A percentile compares a stretch with the other conserved stretches of the same genome.
phyloP scores from a whole-genome alignment of 352 stramenopile genomes.

The Globisporangium iwayamae region DNA sequence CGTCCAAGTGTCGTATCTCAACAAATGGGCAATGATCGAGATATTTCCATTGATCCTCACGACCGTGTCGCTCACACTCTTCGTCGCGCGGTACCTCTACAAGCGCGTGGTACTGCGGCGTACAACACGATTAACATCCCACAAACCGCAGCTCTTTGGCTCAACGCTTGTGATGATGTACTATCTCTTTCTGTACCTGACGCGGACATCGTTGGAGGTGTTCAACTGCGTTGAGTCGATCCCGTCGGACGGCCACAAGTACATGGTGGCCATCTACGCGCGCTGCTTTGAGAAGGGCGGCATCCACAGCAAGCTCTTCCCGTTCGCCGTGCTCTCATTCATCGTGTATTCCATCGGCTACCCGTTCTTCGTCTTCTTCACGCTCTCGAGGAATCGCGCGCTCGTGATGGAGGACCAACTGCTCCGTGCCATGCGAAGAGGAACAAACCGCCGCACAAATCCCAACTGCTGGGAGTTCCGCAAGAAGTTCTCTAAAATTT shows the following conservation, averaged over 20 bases:
- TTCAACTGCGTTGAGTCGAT: constrained; percentile 77
- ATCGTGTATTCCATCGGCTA: constrained; percentile 72
- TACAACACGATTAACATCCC: constrained; percentile 50
- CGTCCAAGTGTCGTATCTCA: constrained; percentile 65
- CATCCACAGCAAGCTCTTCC: constrained; percentile 65
- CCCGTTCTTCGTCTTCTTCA: constrained; percentile 63
- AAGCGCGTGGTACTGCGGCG: constrained; percentile 52
- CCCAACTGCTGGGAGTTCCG: constrained; percentile 70
- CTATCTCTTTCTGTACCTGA: constrained; percentile 79
- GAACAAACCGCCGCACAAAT: constrained; percentile 56
- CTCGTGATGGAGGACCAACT: constrained; percentile 74
- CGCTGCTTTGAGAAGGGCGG: constrained; percentile 53
- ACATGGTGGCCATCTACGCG: constrained; percentile 72
- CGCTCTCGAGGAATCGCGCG: constrained; percentile 45
- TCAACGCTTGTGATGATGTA: constrained; percentile 83
- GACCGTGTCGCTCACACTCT: constrained; percentile 37
- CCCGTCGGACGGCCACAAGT: constrained; percentile 56
- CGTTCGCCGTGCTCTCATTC: constrained; percentile 56
- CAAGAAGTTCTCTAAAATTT: constrained; percentile 78
- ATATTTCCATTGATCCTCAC: constrained; percentile 48
- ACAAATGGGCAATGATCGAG: constrained; percentile 70
- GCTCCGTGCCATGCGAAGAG: constrained; percentile 48
- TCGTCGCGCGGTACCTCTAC: constrained; percentile 50
- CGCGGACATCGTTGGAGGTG: constrained; percentile 63
- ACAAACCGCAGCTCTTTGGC: constrained; percentile 65